These are phyloP conservation scores for Penicillium sp. DNA, from an alignment of 2,329 filamentous ascomycete genomes.

Conservation along the genomic window DNA sequence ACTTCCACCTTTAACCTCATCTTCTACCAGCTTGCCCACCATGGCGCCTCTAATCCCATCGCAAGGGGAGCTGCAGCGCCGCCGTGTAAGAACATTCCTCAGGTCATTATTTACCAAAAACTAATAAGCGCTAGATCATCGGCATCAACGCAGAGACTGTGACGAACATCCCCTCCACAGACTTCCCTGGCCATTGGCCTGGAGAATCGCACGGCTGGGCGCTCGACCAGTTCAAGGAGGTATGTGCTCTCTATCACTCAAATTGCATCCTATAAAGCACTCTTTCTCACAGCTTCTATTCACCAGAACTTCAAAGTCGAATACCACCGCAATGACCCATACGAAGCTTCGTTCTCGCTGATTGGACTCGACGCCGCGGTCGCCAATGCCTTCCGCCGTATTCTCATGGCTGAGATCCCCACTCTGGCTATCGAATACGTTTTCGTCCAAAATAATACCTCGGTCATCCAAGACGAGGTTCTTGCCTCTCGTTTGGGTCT, in stretches of 20 bases:
- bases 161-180: conserved; percentile 83
- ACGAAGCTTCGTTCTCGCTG: conserved; percentile 86
- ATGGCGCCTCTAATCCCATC: conserved; percentile 54
- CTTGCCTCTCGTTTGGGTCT: conserved; percentile 88
- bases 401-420: conserved; percentile 91
- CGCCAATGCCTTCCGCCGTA: conserved; percentile 96
- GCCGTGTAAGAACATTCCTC: conserved; percentile 45
- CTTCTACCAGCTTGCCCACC: conserved; percentile 27
- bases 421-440: conserved; percentile 93
- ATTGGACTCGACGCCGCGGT: conserved; percentile 90
- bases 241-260: conserved; percentile 38
- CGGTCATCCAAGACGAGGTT: conserved; percentile 97
- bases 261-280: neutral
- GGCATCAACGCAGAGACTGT: conserved; percentile 89
- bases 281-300: conserved; percentile 11
- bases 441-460: conserved; percentile 95
- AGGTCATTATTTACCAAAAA: neutral
- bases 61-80: conserved; percentile 51
- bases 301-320: conserved; percentile 71
- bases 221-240: conserved; percentile 71
- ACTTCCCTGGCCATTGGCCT: conserved; percentile 89
- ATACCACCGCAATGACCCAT: conserved; percentile 81
- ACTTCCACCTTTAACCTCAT: conserved; percentile 29
- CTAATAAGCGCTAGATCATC: conserved; percentile 67
- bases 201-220: conserved; percentile 86